Evolutionary conservation across 139 green algal genomes (phyloP), one percentile per base, ranked within the genome.

Genomic region (Zygnema cylindricum): DNA sequence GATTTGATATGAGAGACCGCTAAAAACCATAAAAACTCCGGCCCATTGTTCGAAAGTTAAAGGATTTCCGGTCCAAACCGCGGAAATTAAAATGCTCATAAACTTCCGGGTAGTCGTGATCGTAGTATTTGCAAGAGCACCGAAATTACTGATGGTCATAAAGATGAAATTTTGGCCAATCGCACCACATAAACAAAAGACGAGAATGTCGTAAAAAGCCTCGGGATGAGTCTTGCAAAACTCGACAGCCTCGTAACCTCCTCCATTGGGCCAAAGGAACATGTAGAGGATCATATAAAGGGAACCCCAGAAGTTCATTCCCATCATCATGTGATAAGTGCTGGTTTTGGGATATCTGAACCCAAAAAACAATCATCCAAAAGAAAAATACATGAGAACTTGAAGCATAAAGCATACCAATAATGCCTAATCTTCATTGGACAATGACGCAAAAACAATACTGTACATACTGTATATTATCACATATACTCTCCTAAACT

Each of bases 141-240:
- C 97, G 94, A 98, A 98, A 2, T 49, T 86, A 22, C 69, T 92
- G 92, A 99, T 98, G 36, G 96, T 98, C 84, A 94, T 93, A 89
- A 99, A 99, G 69, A 99, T 99, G 93, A 98, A 99, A 35, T 99
- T 94, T 93, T 99, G 97, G 22, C 96, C 97, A 35, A 98, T 86
- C 0, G 95, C 96, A 55, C 96, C 97, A 82, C 97, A 98, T 1
- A 98, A 43, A 91, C 96, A 98, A 93, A 99, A 99, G 30, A 97
- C 85, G 35, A 95, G 30, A 0, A 99, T 86, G 87, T 99, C 94
- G 54, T 88, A 77, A 42, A 92, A 86, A 35, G 95, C 94, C 76
- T 95, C 93, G 3, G 95, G 95, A 91, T 98, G 93, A 30, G 90
- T 69, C 1, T 57, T 25, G 88, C 94, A 97, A 89, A 98, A 99